Base-by-base conservation (phyloP, 2,329 filamentous ascomycete genomes). In the Fusarium sterilihyphosum region DNA sequence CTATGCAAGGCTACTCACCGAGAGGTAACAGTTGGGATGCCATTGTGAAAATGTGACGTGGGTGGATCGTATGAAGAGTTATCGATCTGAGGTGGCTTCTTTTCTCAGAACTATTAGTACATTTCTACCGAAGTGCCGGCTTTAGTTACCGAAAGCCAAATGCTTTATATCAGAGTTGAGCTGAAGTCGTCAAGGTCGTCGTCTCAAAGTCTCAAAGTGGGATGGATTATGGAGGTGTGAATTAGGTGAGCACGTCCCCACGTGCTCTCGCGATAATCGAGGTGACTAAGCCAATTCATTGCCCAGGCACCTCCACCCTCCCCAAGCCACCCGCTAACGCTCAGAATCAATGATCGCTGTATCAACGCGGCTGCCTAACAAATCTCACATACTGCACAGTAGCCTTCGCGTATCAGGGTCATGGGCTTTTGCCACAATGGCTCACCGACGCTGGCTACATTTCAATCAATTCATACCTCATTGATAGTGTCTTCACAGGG, bases 1-100 rank as follows among this genome's bases (percentile, higher is more conserved):
- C 31, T 56, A n/a, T 49, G 31, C 41, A 29, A 43, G 58, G 50
- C 38, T 56, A 38, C 84, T 78, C 83, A 93, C 92, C 92, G 77
- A 94, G 85, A 62, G 92, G 92, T 62, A 94, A 88, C 64, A 94
- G 88, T 84, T 94, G 92, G 65, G 92, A 93, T 50, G 92, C 89
- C 92, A 94, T 93, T 65, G 74, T 82, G 77, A 67, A 58, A 64
- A 57, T 68, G 71, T 52, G 62, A 58, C 33, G 38, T 52, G n/a
- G 38, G 50, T 67, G 58, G 46, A 47, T 29, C 52, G 16, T 65
- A 18, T 59, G 33, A 20, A 37, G 43, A 29, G 31, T 52, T 44
- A 24, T 44, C 22, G 35, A 17, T 33, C 24, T 22, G 37, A 37
- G 8, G 38, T 49, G 38, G 20, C 46, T 33, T 33, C 24, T 56